Conservation (phyloP, 495 filamentous ascomycete species). For the Cercophora samala region DNA sequence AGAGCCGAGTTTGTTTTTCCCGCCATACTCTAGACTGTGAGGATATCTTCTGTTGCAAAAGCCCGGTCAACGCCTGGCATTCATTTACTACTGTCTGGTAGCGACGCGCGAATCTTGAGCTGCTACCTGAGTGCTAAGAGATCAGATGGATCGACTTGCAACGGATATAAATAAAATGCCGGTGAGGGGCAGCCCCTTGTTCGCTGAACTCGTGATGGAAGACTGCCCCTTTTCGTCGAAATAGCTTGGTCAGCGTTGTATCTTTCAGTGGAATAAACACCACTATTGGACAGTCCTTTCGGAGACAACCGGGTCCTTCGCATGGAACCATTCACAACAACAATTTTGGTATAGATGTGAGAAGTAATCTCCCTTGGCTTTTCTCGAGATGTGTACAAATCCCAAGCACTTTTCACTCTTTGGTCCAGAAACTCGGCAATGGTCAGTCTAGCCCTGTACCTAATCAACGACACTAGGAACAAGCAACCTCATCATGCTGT, state of each 20-base stretch:
- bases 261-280: background rate
- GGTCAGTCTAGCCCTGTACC: background rate
- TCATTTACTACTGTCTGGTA: background rate
- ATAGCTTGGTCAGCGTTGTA: conserved; percentile 8
- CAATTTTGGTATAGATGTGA: no score
- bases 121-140: background rate
- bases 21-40: background rate
- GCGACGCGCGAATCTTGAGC: background rate
- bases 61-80: background rate
- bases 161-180: conserved; percentile 16
- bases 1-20: background rate
- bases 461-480: background rate
- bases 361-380: background rate
- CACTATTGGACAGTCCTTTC: background rate
- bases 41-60: background rate
- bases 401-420: background rate
- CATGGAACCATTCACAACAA: no score
- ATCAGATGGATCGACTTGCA: background rate
- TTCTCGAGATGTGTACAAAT: background rate
- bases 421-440: no score
- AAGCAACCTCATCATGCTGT: background rate
- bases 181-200: conserved; percentile 12
- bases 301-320: no score
- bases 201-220: conserved; percentile 1
- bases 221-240: no score